Evolutionary conservation across 345 rosid species (phyloP), one percentile per base, ranked within the genome.

Genomic region (Euphorbia peplus): DNA sequence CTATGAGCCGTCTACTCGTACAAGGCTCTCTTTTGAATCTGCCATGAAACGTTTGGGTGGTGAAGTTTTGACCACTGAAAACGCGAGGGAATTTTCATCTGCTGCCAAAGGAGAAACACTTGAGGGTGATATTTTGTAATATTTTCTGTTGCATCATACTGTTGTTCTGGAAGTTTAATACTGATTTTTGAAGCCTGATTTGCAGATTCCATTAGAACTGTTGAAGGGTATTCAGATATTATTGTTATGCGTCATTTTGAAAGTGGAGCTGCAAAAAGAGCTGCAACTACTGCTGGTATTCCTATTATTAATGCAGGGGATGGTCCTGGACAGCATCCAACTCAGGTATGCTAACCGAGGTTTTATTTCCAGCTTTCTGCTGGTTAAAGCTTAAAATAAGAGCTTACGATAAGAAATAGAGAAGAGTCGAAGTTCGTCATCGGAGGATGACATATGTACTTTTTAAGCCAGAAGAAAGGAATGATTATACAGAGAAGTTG

Each of bases 261-360:
- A 81, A 90, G 97, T 18, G 98, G 99, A 25, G 95, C 99, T 78
- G 98, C 99, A 2, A 90, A 54, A 80, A 88, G 84, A 80, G 98
- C 99, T 14, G 98, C 98, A 16, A 78, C 87, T 19, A 88, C 96
- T 3, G 96, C 98, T 15, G 70, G 76, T 53, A 84, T 95, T 84
- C 99, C 99, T 26, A 77, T 95, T 57, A 87, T 95, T 59, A 95
- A 91, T 71, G 98, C 99, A 16, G 99, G 99, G 55, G 99, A 95
- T 82, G 99, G 99, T 65, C 99, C 99, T 41, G 99, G 99, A 70
- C 93, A 95, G 69, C 98, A 95, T 80, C 99, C 98, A 18, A 88
- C 96, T 53, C 99, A 95, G 91, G 98, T 92, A 48, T 64, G 73
- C 44, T 3, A 25, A 42, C 50, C 14, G n/a, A n/a, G n/a, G n/a